Percentiles rank a stretch among this genome's conserved stretches.
Evolutionary conservation across 495 filamentous ascomycete species (phyloP).

Genomic region (Saxophila tyrrhenica): DNA sequence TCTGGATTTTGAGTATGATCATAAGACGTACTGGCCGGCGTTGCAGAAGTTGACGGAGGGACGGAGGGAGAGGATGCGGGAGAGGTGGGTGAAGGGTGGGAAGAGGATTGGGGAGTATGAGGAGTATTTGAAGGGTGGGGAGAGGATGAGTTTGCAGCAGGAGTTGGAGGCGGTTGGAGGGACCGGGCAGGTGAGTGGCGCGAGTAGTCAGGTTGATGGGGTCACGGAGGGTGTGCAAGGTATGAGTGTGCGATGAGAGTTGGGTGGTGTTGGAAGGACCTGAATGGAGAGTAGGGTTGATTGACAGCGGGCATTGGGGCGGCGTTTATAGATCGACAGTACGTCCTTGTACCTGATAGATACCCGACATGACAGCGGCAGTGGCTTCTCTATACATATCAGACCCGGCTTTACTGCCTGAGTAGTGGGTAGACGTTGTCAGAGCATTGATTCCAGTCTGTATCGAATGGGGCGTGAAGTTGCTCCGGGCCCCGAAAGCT

Average conservation of each 20-base stretch:
- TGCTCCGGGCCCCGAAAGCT: neutral
- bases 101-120: slow-evolving; percentile 75
- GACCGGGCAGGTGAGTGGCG: neutral
- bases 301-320: neutral
- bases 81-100: slow-evolving; percentile 68
- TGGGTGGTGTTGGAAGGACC: neutral
- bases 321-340: no score
- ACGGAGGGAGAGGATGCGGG: slow-evolving; percentile 43
- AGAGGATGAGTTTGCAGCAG: slow-evolving; percentile 22
- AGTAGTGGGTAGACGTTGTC: no score
- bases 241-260: slow-evolving; percentile 4
- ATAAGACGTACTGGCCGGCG: slow-evolving; percentile 79
- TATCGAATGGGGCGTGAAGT: neutral
- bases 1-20: slow-evolving; percentile 76
- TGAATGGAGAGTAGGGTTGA: neutral
- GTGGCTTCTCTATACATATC: no score
- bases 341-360: no score
- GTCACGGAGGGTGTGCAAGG: slow-evolving; percentile 6
- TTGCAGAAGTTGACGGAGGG: slow-evolving; percentile 54
- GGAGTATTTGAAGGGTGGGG: slow-evolving; percentile 60
- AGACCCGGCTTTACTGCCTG: no score
- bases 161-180: slow-evolving; percentile 2
- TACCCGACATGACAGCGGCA: no score
- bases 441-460: no score
- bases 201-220: slow-evolving; percentile 6